A percentile compares a stretch with the other conserved stretches of the same genome.
Conservation (phyloP, 257 asterid genomes). For the Przewalskia tangutica region DNA sequence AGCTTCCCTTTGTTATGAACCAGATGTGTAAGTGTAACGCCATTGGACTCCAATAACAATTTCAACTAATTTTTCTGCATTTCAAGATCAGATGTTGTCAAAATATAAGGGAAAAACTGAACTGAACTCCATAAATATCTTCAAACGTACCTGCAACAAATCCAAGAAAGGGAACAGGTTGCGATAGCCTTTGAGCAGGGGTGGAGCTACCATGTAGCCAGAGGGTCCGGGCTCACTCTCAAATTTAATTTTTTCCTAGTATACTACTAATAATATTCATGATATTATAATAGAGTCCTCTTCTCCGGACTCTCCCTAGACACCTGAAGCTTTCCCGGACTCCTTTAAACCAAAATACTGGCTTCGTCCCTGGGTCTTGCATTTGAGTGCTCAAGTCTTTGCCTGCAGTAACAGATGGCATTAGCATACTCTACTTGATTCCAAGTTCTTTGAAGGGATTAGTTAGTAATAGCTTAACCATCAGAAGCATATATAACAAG, state of each 20-base stretch:
- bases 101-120: background rate
- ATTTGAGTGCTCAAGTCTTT: slow-evolving; percentile 54
- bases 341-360: no score
- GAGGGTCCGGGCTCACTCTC: no score
- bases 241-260: no score
- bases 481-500: background rate
- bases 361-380: no score
- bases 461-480: background rate
- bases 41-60: slow-evolving; percentile 87
- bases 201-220: no score
- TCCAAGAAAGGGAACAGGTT: slow-evolving; percentile 75
- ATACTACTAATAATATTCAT: no score
- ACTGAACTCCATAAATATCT: background rate
- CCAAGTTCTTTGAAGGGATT: background rate
- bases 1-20: slow-evolving; percentile 43
- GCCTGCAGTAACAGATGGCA: slow-evolving; percentile 38
- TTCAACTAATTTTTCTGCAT: slow-evolving; percentile 78
- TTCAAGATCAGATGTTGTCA: background rate
- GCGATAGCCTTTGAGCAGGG: slow-evolving; percentile 46
- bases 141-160: slow-evolving; percentile 54
- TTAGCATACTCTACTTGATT: slow-evolving; percentile 7
- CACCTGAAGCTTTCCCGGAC: no score
- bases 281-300: no score
- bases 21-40: slow-evolving; percentile 93
- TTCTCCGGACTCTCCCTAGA: no score